These are phyloP conservation scores for Lecanosticta acicola DNA, from an alignment of 2,329 filamentous ascomycete genomes.

Conservation along the genomic window DNA sequence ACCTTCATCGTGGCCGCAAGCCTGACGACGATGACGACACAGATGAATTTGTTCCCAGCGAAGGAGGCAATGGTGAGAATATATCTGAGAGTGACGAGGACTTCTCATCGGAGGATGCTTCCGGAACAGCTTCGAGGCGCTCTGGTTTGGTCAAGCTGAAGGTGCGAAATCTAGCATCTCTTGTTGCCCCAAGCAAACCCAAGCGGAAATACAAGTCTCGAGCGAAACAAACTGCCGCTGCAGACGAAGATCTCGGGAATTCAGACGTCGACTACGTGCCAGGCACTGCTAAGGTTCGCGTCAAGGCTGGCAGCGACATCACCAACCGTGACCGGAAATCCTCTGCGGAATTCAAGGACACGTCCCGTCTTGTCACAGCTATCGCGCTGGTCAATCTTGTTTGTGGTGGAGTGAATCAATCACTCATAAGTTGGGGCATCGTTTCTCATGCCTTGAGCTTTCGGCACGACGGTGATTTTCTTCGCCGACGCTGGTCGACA, in stretches of 20 bases:
- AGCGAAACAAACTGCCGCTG: not conserved
- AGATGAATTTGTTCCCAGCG: slow-evolving; percentile 36
- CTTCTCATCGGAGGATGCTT: not conserved
- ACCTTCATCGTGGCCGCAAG: not conserved
- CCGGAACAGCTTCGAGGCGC: not conserved
- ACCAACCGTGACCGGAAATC: slow-evolving; percentile 18
- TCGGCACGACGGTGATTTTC: slow-evolving; percentile 33
- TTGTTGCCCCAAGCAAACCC: too few species aligned
- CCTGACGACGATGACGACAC: not conserved
- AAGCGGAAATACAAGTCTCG: slow-evolving; percentile 11
- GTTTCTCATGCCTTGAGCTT: slow-evolving; percentile 38
- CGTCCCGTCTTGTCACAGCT: slow-evolving; percentile 29
- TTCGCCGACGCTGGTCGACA: slow-evolving; percentile 36
- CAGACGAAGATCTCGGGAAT: not conserved
- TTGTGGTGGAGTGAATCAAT: slow-evolving; percentile 34
- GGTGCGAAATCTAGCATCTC: not conserved
- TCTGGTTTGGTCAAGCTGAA: not conserved
- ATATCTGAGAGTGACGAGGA: slow-evolving; percentile 60
- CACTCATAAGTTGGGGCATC: slow-evolving; percentile 36
- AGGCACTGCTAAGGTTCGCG: not conserved
- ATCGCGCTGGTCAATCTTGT: slow-evolving; percentile 30
- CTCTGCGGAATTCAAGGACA: slow-evolving; percentile 23
- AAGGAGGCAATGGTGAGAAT: slow-evolving; percentile 79
- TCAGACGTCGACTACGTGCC: slow-evolving; percentile 5
- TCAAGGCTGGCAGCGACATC: not conserved